Evolutionary conservation across 2,329 filamentous ascomycete species (phyloP).

Genomic region (Scedosporium minutisporum): DNA sequence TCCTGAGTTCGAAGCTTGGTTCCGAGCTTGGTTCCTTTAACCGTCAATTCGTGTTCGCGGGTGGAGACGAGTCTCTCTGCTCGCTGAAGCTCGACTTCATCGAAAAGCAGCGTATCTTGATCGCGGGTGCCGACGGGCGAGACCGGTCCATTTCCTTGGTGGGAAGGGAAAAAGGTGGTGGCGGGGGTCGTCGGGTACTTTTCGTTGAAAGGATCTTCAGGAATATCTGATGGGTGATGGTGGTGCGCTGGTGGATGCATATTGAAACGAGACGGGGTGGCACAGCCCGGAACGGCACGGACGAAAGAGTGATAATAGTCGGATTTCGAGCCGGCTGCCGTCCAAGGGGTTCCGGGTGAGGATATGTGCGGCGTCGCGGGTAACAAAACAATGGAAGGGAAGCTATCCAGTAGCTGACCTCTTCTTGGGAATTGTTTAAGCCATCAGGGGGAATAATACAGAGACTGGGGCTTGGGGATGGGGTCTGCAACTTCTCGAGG

Average conservation of each 20-base stretch:
- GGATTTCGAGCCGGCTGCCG: neutral
- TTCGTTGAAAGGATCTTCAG: slow-evolving; percentile 10
- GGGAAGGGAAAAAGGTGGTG: slow-evolving; percentile 7
- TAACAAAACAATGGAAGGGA: neutral
- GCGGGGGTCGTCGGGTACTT: slow-evolving; percentile 11
- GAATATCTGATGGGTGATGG: neutral
- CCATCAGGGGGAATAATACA: neutral
- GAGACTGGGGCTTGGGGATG: neutral
- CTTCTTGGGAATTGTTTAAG: neutral
- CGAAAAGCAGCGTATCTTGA: slow-evolving; percentile 26
- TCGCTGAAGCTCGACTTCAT: slow-evolving; percentile 39
- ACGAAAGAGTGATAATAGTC: neutral
- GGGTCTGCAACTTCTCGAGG: neutral
- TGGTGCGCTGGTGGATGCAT: neutral
- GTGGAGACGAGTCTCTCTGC: slow-evolving; percentile 35
- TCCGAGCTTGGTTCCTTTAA: neutral
- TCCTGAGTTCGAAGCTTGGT: neutral
- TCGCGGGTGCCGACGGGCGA: neutral
- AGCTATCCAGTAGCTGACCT: neutral
- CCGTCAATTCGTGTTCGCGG: slow-evolving; percentile 24
- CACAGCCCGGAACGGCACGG: neutral
- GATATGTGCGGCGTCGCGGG: neutral
- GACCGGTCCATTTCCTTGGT: neutral
- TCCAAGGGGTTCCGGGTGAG: neutral
- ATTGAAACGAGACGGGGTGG: neutral